Base-by-base conservation (phyloP, 2,329 filamentous ascomycete species). In the Boeremia exigua region DNA sequence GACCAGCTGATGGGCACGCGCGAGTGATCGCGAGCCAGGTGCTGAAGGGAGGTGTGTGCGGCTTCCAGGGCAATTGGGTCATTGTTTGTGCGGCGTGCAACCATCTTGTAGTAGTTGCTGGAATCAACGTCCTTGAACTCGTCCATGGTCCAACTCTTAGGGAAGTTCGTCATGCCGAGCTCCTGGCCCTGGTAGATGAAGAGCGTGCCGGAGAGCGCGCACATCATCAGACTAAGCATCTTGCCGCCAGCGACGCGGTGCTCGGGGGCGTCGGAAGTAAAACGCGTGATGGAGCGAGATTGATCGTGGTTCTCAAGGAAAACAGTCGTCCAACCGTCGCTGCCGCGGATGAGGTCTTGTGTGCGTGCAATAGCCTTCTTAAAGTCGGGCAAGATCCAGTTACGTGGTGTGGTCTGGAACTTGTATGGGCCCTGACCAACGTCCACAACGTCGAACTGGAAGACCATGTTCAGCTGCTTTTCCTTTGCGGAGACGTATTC, bases 1-100 rank as follows among this genome's bases (percentile, higher is more conserved):
- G 80, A 80, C 88, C 88, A 91, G 60, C 88, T 86, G 77, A 91
- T 85, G 0, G 88, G 88, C 3, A 85, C 82, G n/a, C 88, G 80
- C 8, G 86, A 82, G 66, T 91, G 85, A 68, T 91, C 88, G 29
- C 87, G 79, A 6, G 82, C 86, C 28, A 89, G 81, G 55, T 82
- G 78, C 59, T 86, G 82, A 47, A 90, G 76, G 34, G 83, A 78
- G 8, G 77, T 71, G 63, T 82, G 79, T 0, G 81, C 82, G 33
- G 80, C 76, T 11, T 75, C 76, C 1, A 84, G 72, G 17, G 75
- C 74, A 7, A 64, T 52, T 12, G 67, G 52, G 50, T 77, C 67
- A 39, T 71, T 59, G 11, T 64, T 59, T 7, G 58, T 69, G 32
- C 66, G 62, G 23, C 52, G 39, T 1, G 60, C 66, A 3, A 73